A percentile compares a stretch with the other conserved stretches of the same genome.
These are phyloP conservation scores for Monsonia emarginata DNA, from an alignment of 441 rosid genomes.

Conservation along the genomic window DNA sequence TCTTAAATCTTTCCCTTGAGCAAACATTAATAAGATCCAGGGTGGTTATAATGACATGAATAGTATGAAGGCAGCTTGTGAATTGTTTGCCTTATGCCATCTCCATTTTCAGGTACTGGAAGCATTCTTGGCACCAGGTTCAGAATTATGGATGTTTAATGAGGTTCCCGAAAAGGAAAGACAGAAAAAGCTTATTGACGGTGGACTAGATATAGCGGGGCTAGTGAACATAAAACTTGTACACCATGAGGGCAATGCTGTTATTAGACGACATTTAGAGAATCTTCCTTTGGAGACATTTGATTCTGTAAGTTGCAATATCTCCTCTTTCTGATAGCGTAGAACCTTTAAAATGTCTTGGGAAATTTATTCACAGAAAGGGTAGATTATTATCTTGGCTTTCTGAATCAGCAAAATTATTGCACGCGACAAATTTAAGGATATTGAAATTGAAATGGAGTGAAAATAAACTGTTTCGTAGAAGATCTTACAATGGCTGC, in stretches of 20 bases:
- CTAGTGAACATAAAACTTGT: slow-evolving; percentile 62
- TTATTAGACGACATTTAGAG: slow-evolving; percentile 73
- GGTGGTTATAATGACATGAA: background rate
- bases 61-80: background rate
- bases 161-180: slow-evolving; percentile 78
- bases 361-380: background rate
- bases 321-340: background rate
- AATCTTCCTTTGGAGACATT: slow-evolving; percentile 74
- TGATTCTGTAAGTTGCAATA: slow-evolving; percentile 68
- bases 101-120: slow-evolving; percentile 52
- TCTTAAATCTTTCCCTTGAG: background rate
- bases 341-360: background rate
- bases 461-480: background rate
- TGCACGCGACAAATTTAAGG: too few relatives aligned
- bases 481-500: background rate
- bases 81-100: background rate
- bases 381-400: background rate
- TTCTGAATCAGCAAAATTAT: background rate
- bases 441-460: background rate
- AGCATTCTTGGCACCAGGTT: slow-evolving; percentile 79
- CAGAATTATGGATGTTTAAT: slow-evolving; percentile 90
- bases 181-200: slow-evolving; percentile 62
- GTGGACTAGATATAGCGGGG: slow-evolving; percentile 53
- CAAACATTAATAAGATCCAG: background rate
- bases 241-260: slow-evolving; percentile 80